A percentile compares a stretch with the other conserved stretches of the same genome.
phyloP scores from a whole-genome alignment of 2,329 filamentous ascomycete species.

The Apiospora aurea region DNA sequence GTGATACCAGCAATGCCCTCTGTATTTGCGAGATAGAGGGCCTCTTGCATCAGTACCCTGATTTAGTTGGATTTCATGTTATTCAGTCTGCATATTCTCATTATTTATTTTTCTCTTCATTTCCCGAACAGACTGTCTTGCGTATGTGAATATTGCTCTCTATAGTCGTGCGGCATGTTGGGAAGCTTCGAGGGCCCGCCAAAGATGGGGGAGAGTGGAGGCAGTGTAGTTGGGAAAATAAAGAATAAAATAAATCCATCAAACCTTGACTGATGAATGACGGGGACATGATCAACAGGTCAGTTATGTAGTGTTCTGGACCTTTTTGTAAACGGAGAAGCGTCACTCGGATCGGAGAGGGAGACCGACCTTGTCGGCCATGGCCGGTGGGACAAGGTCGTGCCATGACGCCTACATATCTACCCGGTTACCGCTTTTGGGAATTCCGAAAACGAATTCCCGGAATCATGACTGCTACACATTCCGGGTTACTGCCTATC shows the following conservation, averaged over 20 bases:
- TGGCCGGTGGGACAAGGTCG: not conserved
- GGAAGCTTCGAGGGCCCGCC: not conserved
- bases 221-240: not conserved
- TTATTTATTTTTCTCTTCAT: not conserved
- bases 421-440: not conserved
- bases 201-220: not conserved
- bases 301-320: too few species aligned
- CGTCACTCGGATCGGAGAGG: not conserved
- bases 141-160: not conserved
- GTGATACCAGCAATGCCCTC: slow-evolving; percentile 28
- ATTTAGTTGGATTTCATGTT: slow-evolving; percentile 2
- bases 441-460: not conserved
- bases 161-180: not conserved
- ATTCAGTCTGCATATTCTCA: not conserved
- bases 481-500: too few species aligned
- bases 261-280: not conserved
- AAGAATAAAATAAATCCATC: not conserved
- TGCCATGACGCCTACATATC: not conserved
- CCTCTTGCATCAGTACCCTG: not conserved
- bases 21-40: not conserved
- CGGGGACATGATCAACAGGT: not conserved
- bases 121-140: not conserved
- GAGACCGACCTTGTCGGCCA: not conserved
- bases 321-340: too few species aligned
- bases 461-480: not conserved